Base-by-base conservation (phyloP, 2,329 filamentous ascomycete species). In the Rutstroemia sp. region DNA sequence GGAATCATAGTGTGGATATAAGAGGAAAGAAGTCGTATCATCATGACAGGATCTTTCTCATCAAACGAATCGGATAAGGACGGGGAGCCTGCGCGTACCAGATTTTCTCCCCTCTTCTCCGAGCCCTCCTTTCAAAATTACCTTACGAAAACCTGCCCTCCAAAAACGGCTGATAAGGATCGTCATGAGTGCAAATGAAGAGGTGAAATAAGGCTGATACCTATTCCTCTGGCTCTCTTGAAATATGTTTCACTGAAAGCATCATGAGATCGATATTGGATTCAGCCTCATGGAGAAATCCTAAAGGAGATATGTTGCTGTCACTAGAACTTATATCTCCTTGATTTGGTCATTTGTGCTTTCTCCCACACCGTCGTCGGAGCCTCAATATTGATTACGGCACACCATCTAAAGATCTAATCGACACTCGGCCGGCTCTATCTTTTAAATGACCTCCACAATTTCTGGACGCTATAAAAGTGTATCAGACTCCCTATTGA, bases 211-310 rank as follows among this genome's bases (percentile, higher is more conserved):
- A 55, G 46, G 53, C 46, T 50, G 53, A 50, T 55, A 34, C 17
- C 21, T 14, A 55, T 44, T 44, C 17, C 27, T 49, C 30, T 42
- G 34, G 8, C 27, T 46, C 42, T 21, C 44, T 47, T 47, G 44
- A 7, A 25, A 47, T 23, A 23, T 42, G 51, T 53, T 37, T 53
- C 51, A 49, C 45, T 41, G 8, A 34, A 6, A 16, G 8, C 17
- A 39, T 47, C 42, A 42, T 49, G 25, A 42, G 45, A 42, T 54
- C 17, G 14, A 5, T 47, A 25, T 23, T 23, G 10, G 30, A 49
- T 55, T 55, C 46, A 50, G 52, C 52, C 52, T 55, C 52, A 44
- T 55, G 10, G 34, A 17, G 17, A 17, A 34, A 14, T 54, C 51
- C 25, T 41, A 6, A 23, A 47, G 2, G 10, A 23, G 19, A n/a